These are phyloP conservation scores for Meira miltonrushii DNA, from an alignment of 1,284 basidiomycete species.

Conservation along the genomic window DNA sequence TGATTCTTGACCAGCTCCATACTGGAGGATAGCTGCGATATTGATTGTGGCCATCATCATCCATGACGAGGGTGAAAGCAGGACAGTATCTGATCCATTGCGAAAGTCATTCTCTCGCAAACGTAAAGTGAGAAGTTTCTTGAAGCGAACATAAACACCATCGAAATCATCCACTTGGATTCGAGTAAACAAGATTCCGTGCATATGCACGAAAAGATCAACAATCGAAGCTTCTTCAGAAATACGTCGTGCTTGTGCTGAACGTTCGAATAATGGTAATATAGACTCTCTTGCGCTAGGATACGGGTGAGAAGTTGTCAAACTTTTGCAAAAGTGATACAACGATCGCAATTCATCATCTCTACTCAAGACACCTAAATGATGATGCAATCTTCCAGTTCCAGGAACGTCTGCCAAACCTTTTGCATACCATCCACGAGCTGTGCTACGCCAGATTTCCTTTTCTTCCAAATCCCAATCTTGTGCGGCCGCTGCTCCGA, in stretches of 20 bases:
- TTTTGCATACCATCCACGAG: slow-evolving; percentile 84
- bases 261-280: slow-evolving; percentile 72
- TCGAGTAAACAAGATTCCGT: slow-evolving; percentile 92
- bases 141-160: slow-evolving; percentile 71
- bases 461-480: slow-evolving; percentile 84
- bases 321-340: slow-evolving; percentile 86
- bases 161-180: slow-evolving; percentile 87
- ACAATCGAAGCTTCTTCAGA: slow-evolving; percentile 67
- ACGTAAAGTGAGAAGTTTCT: slow-evolving; percentile 57
- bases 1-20: slow-evolving; percentile 47
- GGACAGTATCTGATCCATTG: not conserved
- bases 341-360: slow-evolving; percentile 74
- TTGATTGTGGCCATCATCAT: slow-evolving; percentile 89
- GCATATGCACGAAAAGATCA: slow-evolving; percentile 83
- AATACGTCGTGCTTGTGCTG: slow-evolving; percentile 59
- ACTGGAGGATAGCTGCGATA: slow-evolving; percentile 76
- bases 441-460: slow-evolving; percentile 83
- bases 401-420: slow-evolving; percentile 84
- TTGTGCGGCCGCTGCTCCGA: slow-evolving; percentile 79
- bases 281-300: slow-evolving; percentile 78
- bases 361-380: slow-evolving; percentile 81
- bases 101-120: slow-evolving; percentile 19
- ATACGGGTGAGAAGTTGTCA: slow-evolving; percentile 85
- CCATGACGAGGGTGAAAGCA: slow-evolving; percentile 75
- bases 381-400: slow-evolving; percentile 85